Conservation (phyloP, 1,139 yeast species). For the Geotrichum reessii region DNA sequence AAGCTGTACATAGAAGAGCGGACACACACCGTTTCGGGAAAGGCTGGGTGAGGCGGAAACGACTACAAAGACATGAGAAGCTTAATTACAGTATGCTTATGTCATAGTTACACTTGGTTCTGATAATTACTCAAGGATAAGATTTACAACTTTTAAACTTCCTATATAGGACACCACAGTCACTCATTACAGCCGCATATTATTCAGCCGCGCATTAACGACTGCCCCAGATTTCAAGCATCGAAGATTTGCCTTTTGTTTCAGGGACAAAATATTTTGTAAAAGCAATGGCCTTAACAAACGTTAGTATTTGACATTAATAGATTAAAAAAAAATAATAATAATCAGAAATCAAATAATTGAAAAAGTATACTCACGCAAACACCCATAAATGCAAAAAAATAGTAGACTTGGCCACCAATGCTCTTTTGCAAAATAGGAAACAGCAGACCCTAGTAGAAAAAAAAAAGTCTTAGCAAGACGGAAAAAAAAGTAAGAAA, state of each 20-base stretch:
- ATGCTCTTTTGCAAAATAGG: constrained; percentile 60
- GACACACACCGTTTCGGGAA: not conserved
- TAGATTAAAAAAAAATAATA: not conserved
- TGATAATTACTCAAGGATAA: not conserved
- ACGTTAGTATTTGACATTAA: not conserved
- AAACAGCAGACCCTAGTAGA: constrained; percentile 54
- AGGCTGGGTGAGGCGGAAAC: not conserved
- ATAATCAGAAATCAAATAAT: too few relatives aligned
- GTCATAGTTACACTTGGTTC: not conserved
- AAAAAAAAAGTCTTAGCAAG: not conserved
- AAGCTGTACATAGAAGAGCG: not conserved
- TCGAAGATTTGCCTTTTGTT: constrained; percentile 10
- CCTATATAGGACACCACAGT: not conserved
- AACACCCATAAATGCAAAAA: constrained; percentile 50
- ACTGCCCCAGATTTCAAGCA: constrained; percentile 16
- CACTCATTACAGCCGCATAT: not conserved
- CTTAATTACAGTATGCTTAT: not conserved
- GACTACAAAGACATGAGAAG: not conserved
- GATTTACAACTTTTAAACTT: not conserved
- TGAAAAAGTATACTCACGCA: constrained; percentile 7
- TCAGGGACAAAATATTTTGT: constrained; percentile 11
- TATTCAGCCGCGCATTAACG: not conserved
- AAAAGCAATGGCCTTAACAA: constrained; percentile 6
- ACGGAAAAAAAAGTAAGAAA: not conserved
- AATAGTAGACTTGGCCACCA: constrained; percentile 72